These are phyloP conservation scores for Neonectria ditissima DNA, from an alignment of 2,329 filamentous ascomycete genomes.

Conservation along the genomic window DNA sequence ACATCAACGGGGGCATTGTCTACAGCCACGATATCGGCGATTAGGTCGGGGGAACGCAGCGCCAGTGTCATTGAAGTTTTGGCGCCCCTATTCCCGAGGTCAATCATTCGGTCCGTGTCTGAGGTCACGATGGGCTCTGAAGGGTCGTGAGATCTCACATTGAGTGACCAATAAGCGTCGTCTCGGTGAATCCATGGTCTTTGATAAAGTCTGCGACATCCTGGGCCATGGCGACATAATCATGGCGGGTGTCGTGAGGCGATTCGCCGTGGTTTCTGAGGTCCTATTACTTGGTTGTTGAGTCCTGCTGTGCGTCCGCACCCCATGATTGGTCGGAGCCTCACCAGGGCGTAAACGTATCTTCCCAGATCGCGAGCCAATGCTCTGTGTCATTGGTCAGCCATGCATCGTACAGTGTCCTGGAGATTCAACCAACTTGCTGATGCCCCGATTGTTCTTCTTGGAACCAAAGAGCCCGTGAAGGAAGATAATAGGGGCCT, in stretches of 20 bases:
- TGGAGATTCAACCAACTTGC: conserved; percentile 75
- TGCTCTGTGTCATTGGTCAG: conserved; percentile 63
- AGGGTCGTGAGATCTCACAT: conserved; percentile 70
- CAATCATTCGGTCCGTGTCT: conserved; percentile 2
- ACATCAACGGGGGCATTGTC: conserved; percentile 94
- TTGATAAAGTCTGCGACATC: conserved; percentile 85
- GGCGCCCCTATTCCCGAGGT: conserved; percentile 73
- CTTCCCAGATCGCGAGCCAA: conserved; percentile 84
- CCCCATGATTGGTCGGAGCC: conserved; percentile 45
- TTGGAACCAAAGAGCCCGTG: conserved; percentile 96
- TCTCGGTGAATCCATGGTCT: conserved; percentile 74
- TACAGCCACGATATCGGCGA: conserved; percentile 81
- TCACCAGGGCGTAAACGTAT: conserved; percentile 83
- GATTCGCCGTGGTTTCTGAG: conserved; percentile 94
- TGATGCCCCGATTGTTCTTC: conserved; percentile 93
- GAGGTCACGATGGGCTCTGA: background rate
- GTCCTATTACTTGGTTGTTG: conserved; percentile 66
- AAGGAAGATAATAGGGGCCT: conserved; percentile 82
- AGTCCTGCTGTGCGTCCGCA: conserved; percentile 24
- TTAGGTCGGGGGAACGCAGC: conserved; percentile 73
- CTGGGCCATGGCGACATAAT: conserved; percentile 84
- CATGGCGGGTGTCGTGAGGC: conserved; percentile 79
- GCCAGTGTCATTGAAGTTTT: conserved; percentile 93
- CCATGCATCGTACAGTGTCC: background rate
- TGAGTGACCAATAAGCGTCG: conserved; percentile 90